Evolutionary conservation across 768 basidiomycete genomes (phyloP).

Genomic region (Terana coerulea): DNA sequence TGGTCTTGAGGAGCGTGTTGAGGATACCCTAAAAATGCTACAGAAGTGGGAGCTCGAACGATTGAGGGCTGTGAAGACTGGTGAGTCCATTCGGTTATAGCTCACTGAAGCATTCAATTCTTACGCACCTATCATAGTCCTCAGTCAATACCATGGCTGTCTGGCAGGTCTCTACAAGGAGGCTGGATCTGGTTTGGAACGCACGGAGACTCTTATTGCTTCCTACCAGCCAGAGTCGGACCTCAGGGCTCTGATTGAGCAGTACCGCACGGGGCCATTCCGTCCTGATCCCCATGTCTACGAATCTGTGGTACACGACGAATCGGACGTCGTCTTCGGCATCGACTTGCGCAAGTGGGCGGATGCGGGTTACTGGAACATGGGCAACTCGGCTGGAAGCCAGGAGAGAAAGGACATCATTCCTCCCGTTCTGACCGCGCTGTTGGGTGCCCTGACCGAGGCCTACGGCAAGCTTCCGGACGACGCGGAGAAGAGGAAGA

Average conservation of each 20-base stretch:
- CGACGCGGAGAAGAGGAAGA: slow-evolving; percentile 76
- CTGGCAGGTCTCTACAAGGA: slow-evolving; percentile 67
- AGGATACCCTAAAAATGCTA: slow-evolving; percentile 73
- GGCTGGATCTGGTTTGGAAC: slow-evolving; percentile 60
- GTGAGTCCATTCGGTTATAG: slow-evolving; percentile 31
- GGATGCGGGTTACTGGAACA: slow-evolving; percentile 64
- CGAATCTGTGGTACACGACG: slow-evolving; percentile 79
- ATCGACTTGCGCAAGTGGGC: slow-evolving; percentile 91
- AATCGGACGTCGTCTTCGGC: slow-evolving; percentile 85
- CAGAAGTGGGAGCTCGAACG: slow-evolving; percentile 87
- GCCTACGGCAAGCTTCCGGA: slow-evolving; percentile 57
- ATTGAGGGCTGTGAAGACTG: slow-evolving; percentile 79
- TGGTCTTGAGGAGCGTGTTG: slow-evolving; percentile 80
- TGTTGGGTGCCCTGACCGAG: slow-evolving; percentile 60
- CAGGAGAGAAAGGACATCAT: slow-evolving; percentile 52
- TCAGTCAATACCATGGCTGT: slow-evolving; percentile 85
- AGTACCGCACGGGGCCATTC: slow-evolving; percentile 92
- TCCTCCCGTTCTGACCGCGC: slow-evolving; percentile 68
- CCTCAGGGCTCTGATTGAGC: slow-evolving; percentile 82
- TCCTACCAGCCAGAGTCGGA: slow-evolving; percentile 89
- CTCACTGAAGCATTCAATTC: not conserved
- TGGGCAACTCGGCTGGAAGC: slow-evolving; percentile 38
- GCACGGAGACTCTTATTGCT: slow-evolving; percentile 71
- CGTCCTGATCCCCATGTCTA: slow-evolving; percentile 81
- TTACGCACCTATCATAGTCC: slow-evolving; percentile 41